Evolutionary conservation across 352 stramenopile genomes (phyloP).

Genomic region (Pythium utonaiense): DNA sequence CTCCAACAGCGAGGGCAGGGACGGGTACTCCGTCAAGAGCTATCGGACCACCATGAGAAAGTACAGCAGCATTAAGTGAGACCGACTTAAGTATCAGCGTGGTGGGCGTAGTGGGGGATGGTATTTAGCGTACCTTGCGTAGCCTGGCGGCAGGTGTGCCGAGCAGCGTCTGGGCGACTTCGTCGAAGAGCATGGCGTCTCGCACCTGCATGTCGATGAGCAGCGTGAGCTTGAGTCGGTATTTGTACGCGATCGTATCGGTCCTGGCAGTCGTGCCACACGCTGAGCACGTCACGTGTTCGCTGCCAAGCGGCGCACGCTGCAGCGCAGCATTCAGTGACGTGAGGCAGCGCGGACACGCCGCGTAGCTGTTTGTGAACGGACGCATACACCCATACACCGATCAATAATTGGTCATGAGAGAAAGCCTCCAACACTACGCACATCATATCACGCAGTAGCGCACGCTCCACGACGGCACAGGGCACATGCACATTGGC

Average conservation of each 20-base stretch:
- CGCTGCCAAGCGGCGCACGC: constrained; percentile 8
- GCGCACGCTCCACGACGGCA: constrained; percentile 47
- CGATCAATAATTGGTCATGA: not conserved
- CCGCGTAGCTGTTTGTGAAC: constrained; percentile 33
- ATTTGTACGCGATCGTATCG: constrained; percentile 41
- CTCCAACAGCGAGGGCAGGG: constrained; percentile 38
- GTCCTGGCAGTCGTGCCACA: constrained; percentile 22
- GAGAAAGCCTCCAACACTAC: not conserved
- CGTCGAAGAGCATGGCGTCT: constrained; percentile 53
- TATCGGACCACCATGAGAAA: constrained; percentile 7
- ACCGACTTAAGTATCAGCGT: too few species aligned
- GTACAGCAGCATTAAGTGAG: not conserved
- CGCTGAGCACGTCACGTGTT: constrained; percentile 28
- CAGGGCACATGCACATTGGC: constrained; percentile 36
- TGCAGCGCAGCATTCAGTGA: constrained; percentile 34
- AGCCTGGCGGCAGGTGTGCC: constrained; percentile 31
- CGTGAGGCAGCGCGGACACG: constrained; percentile 44
- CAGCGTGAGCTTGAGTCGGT: constrained; percentile 50
- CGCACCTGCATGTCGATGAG: constrained; percentile 27
- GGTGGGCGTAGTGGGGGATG: too few species aligned
- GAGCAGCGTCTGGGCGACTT: constrained; percentile 35
- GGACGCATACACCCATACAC: not conserved
- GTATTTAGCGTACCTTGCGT: constrained; percentile 13
- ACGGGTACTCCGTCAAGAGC: constrained; percentile 34
- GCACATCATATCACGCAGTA: constrained; percentile 54